Evolutionary conservation across 2,329 filamentous ascomycete genomes (phyloP).

Genomic region (Pseudogymnoascus sp.): DNA sequence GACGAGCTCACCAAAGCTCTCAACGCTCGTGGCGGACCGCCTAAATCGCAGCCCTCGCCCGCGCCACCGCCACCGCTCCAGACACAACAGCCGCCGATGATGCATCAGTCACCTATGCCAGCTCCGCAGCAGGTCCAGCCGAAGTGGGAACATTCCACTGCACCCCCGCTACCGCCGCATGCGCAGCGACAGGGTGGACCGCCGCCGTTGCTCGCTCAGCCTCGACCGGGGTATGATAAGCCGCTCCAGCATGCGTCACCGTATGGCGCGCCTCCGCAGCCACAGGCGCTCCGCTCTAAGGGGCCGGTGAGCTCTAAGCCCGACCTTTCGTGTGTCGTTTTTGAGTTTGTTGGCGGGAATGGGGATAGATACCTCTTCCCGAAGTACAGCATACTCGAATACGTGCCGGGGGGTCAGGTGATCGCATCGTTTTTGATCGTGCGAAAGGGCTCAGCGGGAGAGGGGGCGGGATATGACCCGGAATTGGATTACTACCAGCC

Average conservation of each 20-base stretch:
- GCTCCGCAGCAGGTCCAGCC: conserved; percentile 20
- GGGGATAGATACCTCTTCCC: conserved; percentile 75
- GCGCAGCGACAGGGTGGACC: conserved; percentile 19
- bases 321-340: conserved; percentile 57
- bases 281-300: conserved; percentile 52
- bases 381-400: conserved; percentile 68
- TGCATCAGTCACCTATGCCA: conserved; percentile 20
- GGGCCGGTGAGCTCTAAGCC: conserved; percentile 49
- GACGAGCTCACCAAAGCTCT: conserved; percentile 63
- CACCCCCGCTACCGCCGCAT: conserved; percentile 15
- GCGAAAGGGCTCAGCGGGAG: conserved; percentile 59
- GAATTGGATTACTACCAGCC: conserved; percentile 68
- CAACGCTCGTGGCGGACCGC: conserved; percentile 48
- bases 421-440: conserved; percentile 72
- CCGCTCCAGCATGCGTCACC: conserved; percentile 10
- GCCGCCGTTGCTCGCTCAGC: conserved; percentile 15
- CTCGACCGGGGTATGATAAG: conserved; percentile 6
- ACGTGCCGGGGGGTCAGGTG: conserved; percentile 50
- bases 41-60: conserved; percentile 37
- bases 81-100: conserved; percentile 12
- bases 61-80: conserved; percentile 15
- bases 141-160: conserved; percentile 10
- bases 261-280: conserved; percentile 25
- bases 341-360: conserved; percentile 58
- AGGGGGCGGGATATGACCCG: conserved; percentile 52